Evolutionary conservation across 2,329 filamentous ascomycete species (phyloP), one percentile per base, ranked within the genome.

Genomic region (Hirsutella rhossiliensis): DNA sequence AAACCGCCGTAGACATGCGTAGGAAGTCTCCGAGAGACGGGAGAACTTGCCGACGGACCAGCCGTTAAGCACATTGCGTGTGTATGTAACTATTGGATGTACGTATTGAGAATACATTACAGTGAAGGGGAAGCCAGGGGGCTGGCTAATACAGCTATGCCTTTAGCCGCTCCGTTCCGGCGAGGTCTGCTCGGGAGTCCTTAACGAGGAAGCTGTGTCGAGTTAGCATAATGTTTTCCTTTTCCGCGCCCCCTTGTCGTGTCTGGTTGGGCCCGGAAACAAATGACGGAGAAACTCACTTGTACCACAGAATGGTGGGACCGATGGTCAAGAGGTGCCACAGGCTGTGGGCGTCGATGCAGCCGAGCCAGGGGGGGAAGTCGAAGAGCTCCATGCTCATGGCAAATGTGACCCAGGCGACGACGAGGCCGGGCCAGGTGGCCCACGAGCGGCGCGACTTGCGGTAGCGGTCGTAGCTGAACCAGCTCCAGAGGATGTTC

Each of bases 341-440:
- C 50, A 98, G 63, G 56, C 86, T 89, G 66, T 98, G 92, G 4
- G 92, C 92, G 71, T 98, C 92, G 42, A 98, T 65, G 62, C 83
- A 80, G 8, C 87, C 85, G 61, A 76, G 72, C 66, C 85, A 74
- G 2, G 92, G 92, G 43, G 92, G 78, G 56, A 98, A 98, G 63
- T 98, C 92, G 50, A 97, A 77, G 54, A 98, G 62, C 68, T 98
- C 92, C 62, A 98, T 71, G 62, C 90, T 90, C 92, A 98, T 98
- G 31, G 86, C 88, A 59, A 90, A 68, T 54, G 90, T 79, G 53
- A 98, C 75, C 88, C 88, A 96, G 3, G 85, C 84, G 40, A 97
- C 90, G 51, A 90, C 87, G 56, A 96, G 65, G 53, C 87, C 87
- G 1, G 92, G 92, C 85, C 86, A 94, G 45, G 82, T 78, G 23